Base-by-base conservation (phyloP, 2,329 filamentous ascomycete genomes). In the Aspergillus pseudonomiae region DNA sequence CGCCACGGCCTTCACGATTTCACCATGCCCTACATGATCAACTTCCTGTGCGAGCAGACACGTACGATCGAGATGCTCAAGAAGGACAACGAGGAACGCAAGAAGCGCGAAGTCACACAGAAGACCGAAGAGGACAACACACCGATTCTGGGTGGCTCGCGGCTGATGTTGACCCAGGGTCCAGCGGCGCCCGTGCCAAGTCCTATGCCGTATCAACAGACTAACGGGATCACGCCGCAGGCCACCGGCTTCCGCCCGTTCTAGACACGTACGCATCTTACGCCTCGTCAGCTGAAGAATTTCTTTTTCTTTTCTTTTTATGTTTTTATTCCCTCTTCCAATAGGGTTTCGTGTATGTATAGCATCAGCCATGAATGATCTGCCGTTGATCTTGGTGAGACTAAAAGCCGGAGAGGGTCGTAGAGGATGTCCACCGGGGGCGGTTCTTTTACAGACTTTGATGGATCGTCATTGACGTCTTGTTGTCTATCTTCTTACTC, bases 1-100 rank as follows among this genome's bases (percentile, higher is more conserved):
- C 94, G 95, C 72, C 86, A 97, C 77, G 93, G 93, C 64, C 90
- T 99, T 45, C 89, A 90, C 73, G 95, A 99, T 83, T 99, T 97
- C 82, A 96, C 94, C 55, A 99, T 99, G 96, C 95, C 95, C 21
- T 99, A 96, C 85, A 96, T 99, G 93, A 98, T 99, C 87, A 99
- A 98, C 83, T 91, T 96, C 83, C 85, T 99, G 67, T 88, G 90
- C 71, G 93, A 97, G 80, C 94, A 98, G 81, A 93, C 92, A 45
- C 89, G 91, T 70, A 90, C 96, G 62, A 90, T 99, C 70, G 88
- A 93, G 63, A 78, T 85, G 64, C 86, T 99, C 65, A 96, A 96
- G 85, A 92, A 92, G 66, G 96, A 99, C 81, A 99, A 98, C 75
- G 96, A 99, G 80, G 92, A 94, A 76, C 91, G 94, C 74, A 97